Evolutionary conservation across 1,139 yeast species (phyloP).

Genomic region (Meyerozyma guilliermondii): DNA sequence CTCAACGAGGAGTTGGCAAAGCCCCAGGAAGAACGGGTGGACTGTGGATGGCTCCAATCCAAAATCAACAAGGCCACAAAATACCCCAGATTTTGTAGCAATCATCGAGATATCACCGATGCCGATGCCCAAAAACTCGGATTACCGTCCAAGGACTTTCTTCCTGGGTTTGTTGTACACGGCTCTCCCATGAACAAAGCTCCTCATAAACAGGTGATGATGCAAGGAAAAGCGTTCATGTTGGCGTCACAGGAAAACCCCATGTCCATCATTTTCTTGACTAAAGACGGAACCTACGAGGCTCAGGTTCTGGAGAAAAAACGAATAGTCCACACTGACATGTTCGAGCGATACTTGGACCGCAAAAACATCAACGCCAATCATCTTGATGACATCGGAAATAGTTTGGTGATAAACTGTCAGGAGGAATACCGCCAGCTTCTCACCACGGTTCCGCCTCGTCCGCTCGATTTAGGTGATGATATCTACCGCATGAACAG

Average conservation of each 20-base stretch:
- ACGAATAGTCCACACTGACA: slow-evolving; percentile 21
- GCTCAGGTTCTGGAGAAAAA: slow-evolving; percentile 12
- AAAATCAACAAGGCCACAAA: slow-evolving; percentile 21
- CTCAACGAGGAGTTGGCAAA: slow-evolving; percentile 12
- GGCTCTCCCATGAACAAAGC: slow-evolving; percentile 24
- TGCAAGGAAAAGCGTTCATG: slow-evolving; percentile 23
- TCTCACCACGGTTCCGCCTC: slow-evolving; percentile 11
- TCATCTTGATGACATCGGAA: slow-evolving; percentile 10
- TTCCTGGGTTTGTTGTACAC: slow-evolving; percentile 24
- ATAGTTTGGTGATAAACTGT: slow-evolving; percentile 2
- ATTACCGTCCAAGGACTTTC: slow-evolving; percentile 10
- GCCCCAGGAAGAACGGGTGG: slow-evolving; percentile 8
- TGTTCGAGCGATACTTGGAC: slow-evolving; percentile 20
- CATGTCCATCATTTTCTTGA: slow-evolving; percentile 13
- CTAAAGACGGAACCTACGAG: slow-evolving; percentile 15
- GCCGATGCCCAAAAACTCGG: slow-evolving; percentile 12
- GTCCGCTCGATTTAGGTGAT: slow-evolving; percentile 16
- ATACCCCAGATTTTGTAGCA: slow-evolving; percentile 14
- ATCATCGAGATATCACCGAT: slow-evolving; percentile 11
- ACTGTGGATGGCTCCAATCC: slow-evolving; percentile 22
- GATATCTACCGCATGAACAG: slow-evolving; percentile 16
- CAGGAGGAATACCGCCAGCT: slow-evolving; percentile 11
- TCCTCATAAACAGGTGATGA: slow-evolving; percentile 23
- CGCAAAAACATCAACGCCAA: slow-evolving; percentile 16
- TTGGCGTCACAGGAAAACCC: slow-evolving; percentile 16